phyloP scores from a whole-genome alignment of 139 green algal genomes.

The Nannochloris sp. region DNA sequence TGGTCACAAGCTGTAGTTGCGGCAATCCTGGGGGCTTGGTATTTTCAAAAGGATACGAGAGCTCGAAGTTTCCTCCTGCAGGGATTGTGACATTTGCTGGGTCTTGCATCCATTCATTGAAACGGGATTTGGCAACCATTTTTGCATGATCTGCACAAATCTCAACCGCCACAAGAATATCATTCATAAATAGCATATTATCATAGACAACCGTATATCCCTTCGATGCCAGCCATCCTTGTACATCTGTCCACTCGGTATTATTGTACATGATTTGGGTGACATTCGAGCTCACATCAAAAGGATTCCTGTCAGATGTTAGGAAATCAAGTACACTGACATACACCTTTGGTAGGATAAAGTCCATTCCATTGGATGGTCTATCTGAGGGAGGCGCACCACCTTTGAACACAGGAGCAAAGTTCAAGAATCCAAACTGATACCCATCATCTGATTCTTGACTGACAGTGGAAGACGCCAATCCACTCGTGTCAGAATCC shows the following conservation, averaged over 20 bases:
- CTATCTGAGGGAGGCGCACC: not conserved
- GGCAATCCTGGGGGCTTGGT: not conserved
- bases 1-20: not conserved
- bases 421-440: not conserved
- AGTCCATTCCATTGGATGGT: not conserved
- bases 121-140: not conserved
- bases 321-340: slow-evolving; percentile 5
- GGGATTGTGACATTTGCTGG: not conserved
- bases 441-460: not conserved
- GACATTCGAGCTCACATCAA: not conserved
- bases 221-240: not conserved
- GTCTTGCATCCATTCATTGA: not conserved
- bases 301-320: slow-evolving; percentile 1
- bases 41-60: not conserved
- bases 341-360: not conserved
- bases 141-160: not conserved
- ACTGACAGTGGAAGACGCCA: not conserved
- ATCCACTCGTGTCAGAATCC: not conserved
- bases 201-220: not conserved
- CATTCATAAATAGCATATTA: not conserved
- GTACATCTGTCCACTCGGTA: not conserved
- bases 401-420: not conserved
- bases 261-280: not conserved
- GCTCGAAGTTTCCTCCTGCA: not conserved
- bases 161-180: not conserved